These are phyloP conservation scores for Metarhizium album DNA, from an alignment of 2,329 filamentous ascomycete species.

Conservation along the genomic window DNA sequence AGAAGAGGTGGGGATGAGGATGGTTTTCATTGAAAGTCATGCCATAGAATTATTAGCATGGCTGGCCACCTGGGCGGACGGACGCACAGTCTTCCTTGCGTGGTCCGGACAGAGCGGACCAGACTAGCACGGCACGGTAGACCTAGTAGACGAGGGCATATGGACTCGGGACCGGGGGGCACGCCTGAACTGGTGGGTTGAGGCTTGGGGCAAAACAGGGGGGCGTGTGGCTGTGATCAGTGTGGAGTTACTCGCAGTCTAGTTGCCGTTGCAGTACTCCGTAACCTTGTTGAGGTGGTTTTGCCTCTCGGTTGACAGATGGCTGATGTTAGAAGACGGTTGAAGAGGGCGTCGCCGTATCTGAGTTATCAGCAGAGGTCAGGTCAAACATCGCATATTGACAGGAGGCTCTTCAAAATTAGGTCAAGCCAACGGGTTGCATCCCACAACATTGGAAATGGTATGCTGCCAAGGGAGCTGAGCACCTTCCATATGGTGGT, in stretches of 20 bases:
- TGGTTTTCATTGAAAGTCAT: constrained; percentile 5
- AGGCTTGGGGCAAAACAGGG: neutral
- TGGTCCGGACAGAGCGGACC: constrained; percentile 2
- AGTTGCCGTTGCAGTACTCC: no score
- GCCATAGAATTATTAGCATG: neutral
- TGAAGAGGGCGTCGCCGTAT: no score
- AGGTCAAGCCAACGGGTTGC: no score
- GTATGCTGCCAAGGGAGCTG: neutral
- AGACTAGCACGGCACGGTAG: neutral
- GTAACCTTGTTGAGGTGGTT: neutral
- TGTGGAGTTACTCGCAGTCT: no score
- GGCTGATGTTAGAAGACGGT: no score
- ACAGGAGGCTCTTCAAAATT: no score
- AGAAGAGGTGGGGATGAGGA: constrained; percentile 6
- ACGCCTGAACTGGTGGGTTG: neutral
- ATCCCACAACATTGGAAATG: no score
- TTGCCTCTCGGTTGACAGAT: no score
- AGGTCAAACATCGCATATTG: no score
- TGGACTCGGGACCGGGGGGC: neutral
- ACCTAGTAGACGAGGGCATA: neutral
- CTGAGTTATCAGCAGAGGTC: no score
- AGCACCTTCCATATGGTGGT: neutral
- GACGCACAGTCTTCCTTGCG: constrained; percentile 1
- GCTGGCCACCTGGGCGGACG: neutral
- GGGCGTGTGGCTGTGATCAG: neutral